These are phyloP conservation scores for Dictyostelium brefeldianum DNA, from an alignment of 78 protist species.

Conservation along the genomic window DNA sequence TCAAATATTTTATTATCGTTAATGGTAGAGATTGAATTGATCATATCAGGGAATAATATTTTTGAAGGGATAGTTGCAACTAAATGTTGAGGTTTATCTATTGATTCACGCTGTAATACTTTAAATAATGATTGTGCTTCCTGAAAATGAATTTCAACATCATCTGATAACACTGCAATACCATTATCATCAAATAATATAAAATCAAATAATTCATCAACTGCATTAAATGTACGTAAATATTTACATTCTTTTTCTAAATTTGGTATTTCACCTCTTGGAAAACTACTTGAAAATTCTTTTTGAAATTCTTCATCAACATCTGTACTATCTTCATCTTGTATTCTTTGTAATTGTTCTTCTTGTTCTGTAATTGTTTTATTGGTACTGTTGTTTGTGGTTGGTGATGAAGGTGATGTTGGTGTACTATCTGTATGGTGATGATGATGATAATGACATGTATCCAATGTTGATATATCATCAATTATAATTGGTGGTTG, in stretches of 20 bases:
- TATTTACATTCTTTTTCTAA: conserved; percentile 68
- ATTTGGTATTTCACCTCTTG: conserved; percentile 58
- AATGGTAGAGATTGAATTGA: conserved; percentile 23
- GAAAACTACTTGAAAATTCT: conserved; percentile 32
- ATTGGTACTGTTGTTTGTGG: background rate
- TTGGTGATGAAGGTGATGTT: background rate
- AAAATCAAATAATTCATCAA: conserved; percentile 74
- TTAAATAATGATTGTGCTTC: conserved; percentile 28
- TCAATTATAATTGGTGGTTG: conserved; percentile 1
- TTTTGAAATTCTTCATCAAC: conserved; percentile 40
- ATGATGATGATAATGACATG: conserved; percentile 1
- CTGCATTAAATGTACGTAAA: conserved; percentile 52
- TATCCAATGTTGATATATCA: conserved; percentile 4
- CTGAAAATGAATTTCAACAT: conserved; percentile 46
- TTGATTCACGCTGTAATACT: background rate
- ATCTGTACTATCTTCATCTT: background rate
- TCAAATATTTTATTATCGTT: conserved; percentile 62
- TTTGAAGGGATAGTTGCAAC: conserved; percentile 37
- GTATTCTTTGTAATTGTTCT: background rate
- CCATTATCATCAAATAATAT: conserved; percentile 65
- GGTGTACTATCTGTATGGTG: background rate
- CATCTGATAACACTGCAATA: conserved; percentile 39
- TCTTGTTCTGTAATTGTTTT: background rate
- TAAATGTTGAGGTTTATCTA: background rate
- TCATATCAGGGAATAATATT: conserved; percentile 57